Conservation (phyloP, 2,329 filamentous ascomycete species). For the Cercospora canescens region DNA sequence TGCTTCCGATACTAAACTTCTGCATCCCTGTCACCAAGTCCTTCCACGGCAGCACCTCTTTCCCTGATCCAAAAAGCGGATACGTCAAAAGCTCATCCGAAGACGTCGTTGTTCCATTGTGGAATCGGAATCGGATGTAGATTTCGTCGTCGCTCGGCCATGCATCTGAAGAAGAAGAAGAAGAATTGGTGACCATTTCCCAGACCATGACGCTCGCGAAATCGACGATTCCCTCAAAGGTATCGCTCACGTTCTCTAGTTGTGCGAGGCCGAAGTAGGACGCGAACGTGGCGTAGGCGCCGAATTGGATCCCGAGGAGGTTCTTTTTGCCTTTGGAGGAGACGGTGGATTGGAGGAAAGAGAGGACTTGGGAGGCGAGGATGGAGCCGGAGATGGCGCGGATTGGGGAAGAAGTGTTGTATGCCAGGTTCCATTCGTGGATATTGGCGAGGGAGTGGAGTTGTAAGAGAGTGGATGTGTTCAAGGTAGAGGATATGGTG, state of each 20-base stretch:
- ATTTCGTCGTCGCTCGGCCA: conserved; percentile 47
- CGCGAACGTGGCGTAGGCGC: conserved; percentile 61
- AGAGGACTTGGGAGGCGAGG: conserved; percentile 49
- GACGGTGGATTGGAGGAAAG: conserved; percentile 48
- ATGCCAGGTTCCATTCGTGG: conserved; percentile 82
- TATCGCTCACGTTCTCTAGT: conserved; percentile 41
- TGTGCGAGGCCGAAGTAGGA: conserved; percentile 59
- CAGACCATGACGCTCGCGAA: conserved; percentile 82
- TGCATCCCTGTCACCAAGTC: conserved; percentile 66
- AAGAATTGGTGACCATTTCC: conserved; percentile 63
- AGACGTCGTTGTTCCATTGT: conserved; percentile 58
- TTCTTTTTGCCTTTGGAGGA: conserved; percentile 34
- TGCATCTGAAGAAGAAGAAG: conserved; percentile 42
- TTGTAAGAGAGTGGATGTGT: conserved; percentile 62
- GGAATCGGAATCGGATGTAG: conserved; percentile 62
- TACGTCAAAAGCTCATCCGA: conserved; percentile 52
- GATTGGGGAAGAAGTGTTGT: conserved; percentile 58
- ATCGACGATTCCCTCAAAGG: conserved; percentile 78
- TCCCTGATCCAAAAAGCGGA: conserved; percentile 60
- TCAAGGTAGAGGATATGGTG: conserved; percentile 58
- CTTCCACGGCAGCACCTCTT: conserved; percentile 63
- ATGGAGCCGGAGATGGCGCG: conserved; percentile 50
- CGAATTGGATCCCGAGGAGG: conserved; percentile 58
- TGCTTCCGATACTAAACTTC: conserved; percentile 66
- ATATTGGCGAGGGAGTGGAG: conserved; percentile 72